Evolutionary conservation across 148 eudicot genomes (phyloP), one percentile per base, ranked within the genome.

Genomic region (Oxyria digyna): DNA sequence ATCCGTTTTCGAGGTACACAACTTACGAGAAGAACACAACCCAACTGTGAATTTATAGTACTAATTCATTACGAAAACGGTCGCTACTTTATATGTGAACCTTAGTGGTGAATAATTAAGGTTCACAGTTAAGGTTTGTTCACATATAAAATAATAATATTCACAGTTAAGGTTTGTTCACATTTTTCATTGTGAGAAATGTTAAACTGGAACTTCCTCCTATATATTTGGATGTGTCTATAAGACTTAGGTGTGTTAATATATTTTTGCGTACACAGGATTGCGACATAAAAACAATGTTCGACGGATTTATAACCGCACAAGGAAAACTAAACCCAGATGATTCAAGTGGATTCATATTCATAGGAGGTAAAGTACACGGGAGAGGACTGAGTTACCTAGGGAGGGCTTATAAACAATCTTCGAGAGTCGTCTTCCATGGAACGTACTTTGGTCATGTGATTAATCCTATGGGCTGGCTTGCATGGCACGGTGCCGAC

Each of bases 1-100:
- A 73, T 78, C 83, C 15, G 54, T 83, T 9, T 80, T 52, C 24
- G 70, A 80, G 81, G 86, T 83, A 72, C n/a, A n/a, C 10, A 24
- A n/a, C n/a, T n/a, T n/a, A n/a, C n/a, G n/a, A n/a, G n/a, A n/a
- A n/a, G n/a, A n/a, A n/a, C n/a, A n/a, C n/a, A n/a, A n/a, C n/a
- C n/a, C n/a, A n/a, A n/a, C n/a, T n/a, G n/a, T n/a, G n/a, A n/a
- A n/a, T n/a, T n/a, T n/a, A n/a, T n/a, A n/a, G n/a, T n/a, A n/a
- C n/a, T n/a, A n/a, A n/a, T n/a, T n/a, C n/a, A n/a, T n/a, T n/a
- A n/a, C n/a, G n/a, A n/a, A n/a, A n/a, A n/a, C n/a, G n/a, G n/a
- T n/a, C n/a, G n/a, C n/a, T n/a, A n/a, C n/a, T n/a, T n/a, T n/a
- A n/a, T n/a, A n/a, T n/a, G n/a, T n/a, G n/a, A n/a, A n/a, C n/a